Percentiles rank a stretch among this genome's conserved stretches.
These are phyloP conservation scores for Neurospora sp. DNA, from an alignment of 495 filamentous ascomycete genomes.

Conservation along the genomic window DNA sequence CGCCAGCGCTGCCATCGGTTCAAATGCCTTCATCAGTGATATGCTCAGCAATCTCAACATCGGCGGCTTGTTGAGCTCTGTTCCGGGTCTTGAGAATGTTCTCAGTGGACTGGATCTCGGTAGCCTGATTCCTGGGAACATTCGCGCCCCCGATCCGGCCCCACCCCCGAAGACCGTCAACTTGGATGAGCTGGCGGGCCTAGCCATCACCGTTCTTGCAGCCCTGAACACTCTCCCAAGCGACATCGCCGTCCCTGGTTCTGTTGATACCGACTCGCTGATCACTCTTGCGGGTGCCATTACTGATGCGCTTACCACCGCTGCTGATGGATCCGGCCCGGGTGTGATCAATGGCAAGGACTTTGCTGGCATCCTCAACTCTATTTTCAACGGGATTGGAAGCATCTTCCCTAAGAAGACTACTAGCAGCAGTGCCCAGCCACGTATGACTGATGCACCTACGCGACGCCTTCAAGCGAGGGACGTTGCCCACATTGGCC, in stretches of 20 bases:
- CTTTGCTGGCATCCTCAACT: not conserved
- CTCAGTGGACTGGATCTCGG: not conserved
- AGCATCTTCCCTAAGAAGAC: not conserved
- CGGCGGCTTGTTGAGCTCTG: not conserved
- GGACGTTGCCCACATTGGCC: not conserved
- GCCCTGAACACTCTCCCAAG: not conserved
- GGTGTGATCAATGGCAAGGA: not conserved
- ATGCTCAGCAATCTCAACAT: not conserved
- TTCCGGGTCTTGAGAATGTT: not conserved
- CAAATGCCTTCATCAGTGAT: not conserved
- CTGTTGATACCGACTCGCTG: not conserved
- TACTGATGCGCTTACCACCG: not conserved
- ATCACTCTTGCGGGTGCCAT: not conserved
- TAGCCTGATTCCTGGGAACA: not conserved
- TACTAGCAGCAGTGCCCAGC: not conserved
- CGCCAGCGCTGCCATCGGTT: not conserved
- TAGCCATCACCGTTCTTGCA: not conserved
- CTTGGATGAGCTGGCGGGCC: not conserved
- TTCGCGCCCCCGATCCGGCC: not conserved
- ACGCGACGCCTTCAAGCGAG: not conserved
- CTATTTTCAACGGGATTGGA: not conserved
- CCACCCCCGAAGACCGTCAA: not conserved
- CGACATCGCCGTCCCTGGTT: not conserved
- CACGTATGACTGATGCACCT: not conserved
- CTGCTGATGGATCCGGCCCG: not conserved